Conservation (phyloP, 2,329 filamentous ascomycete species). For the Cercospora sesami region DNA sequence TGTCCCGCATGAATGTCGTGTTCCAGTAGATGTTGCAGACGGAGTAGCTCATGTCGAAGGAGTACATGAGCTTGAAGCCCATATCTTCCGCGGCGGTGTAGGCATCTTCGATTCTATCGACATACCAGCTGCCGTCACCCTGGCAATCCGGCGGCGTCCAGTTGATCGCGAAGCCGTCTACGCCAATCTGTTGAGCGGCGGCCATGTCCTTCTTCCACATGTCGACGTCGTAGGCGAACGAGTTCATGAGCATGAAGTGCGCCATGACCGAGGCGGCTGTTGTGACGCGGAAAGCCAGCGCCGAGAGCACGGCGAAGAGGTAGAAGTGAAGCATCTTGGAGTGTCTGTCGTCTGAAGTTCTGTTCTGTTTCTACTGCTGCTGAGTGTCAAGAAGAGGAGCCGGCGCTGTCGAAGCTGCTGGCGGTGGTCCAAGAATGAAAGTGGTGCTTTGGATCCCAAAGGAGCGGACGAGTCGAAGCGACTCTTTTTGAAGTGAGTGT, state of each 20-base stretch:
- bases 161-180: conserved; percentile 44
- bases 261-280: conserved; percentile 39
- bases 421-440: conserved; percentile 13
- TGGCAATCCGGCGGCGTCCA: conserved; percentile 42
- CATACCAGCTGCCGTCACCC: conserved; percentile 36
- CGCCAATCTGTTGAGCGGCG: conserved; percentile 38
- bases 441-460: conserved; percentile 18
- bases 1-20: conserved; percentile 40
- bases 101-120: conserved; percentile 41
- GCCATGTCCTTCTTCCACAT: conserved; percentile 41
- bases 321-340: conserved; percentile 24
- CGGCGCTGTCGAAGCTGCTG: conserved; percentile 23
- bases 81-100: conserved; percentile 38
- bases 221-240: conserved; percentile 38
- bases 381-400: conserved; percentile 9
- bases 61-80: conserved; percentile 42
- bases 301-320: conserved; percentile 28
- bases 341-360: conserved; percentile 9
- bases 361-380: conserved; percentile 15
- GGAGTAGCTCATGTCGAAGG: conserved; percentile 44
- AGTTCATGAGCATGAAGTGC: conserved; percentile 42
- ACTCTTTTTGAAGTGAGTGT: conserved; percentile 16
- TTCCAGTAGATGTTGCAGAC: conserved; percentile 42
- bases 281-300: conserved; percentile 30
- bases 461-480: conserved; percentile 29